A percentile compares a stretch with the other conserved stretches of the same genome.
Conservation (phyloP, 192 early-diverging fungal genomes). For the Helicostylum pulchrum region DNA sequence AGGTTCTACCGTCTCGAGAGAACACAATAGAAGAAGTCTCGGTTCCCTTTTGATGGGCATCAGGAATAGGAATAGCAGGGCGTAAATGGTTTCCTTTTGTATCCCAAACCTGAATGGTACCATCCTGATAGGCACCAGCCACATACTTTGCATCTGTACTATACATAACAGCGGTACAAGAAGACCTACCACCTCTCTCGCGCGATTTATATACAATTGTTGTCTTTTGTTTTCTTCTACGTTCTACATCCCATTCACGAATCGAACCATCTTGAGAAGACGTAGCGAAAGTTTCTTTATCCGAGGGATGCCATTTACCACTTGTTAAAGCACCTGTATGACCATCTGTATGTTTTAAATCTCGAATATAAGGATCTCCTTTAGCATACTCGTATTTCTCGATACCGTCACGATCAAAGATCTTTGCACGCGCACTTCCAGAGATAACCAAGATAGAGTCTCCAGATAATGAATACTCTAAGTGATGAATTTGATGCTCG, state of each 20-base stretch:
- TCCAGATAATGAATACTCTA: conserved; percentile 72
- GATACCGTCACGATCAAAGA: conserved; percentile 80
- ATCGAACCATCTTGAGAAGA: conserved; percentile 81
- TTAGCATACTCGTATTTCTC: conserved; percentile 72
- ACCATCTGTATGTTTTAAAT: conserved; percentile 80
- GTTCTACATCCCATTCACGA: conserved; percentile 80
- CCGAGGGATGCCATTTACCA: conserved; percentile 76
- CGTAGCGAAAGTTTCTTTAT: conserved; percentile 66
- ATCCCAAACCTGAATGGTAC: conserved; percentile 75
- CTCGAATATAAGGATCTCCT: conserved; percentile 92
- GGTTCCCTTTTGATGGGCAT: conserved; percentile 66
- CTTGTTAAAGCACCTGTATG: conserved; percentile 79
- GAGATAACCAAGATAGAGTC: conserved; percentile 80
- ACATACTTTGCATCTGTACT: conserved; percentile 69
- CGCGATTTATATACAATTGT: conserved; percentile 78
- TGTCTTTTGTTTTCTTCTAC: conserved; percentile 64
- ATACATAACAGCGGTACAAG: conserved; percentile 69
- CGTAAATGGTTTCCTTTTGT: conserved; percentile 58
- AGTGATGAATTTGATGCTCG: conserved; percentile 78
- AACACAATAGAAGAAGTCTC: conserved; percentile 71
- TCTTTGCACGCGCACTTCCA: conserved; percentile 63
- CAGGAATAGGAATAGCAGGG: conserved; percentile 55
- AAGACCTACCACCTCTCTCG: conserved; percentile 61
- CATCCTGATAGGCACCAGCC: conserved; percentile 71
- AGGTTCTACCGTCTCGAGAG: conserved; percentile 56